A percentile compares a stretch with the other conserved stretches of the same genome.
These are phyloP conservation scores for Hymenochaete sp. DNA, from an alignment of 1,284 basidiomycete genomes.

Conservation along the genomic window DNA sequence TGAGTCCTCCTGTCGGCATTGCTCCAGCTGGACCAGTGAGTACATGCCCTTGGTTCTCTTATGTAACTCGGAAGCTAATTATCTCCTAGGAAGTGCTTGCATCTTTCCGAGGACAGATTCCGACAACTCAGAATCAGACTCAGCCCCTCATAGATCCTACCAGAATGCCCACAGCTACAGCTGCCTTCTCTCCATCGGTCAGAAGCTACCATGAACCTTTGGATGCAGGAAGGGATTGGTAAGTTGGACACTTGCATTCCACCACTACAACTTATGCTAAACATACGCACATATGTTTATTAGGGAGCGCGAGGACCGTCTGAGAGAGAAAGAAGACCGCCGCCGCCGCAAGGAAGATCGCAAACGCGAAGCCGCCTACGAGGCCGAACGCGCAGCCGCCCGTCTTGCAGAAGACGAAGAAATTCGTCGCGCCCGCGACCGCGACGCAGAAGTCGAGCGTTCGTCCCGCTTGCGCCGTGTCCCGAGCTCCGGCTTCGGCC, in stretches of 20 bases:
- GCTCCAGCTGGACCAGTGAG: constrained; percentile 15
- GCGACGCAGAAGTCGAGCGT: constrained; percentile 24
- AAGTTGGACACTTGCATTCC: constrained; percentile 19
- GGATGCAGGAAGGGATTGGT: constrained; percentile 41
- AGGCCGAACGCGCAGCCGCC: constrained; percentile 34
- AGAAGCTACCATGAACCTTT: constrained; percentile 7
- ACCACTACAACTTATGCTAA: constrained; percentile 6
- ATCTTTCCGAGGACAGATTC: constrained; percentile 17
- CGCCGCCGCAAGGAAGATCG: constrained; percentile 28
- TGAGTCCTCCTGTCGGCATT: constrained; percentile 11
- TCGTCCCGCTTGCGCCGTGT: constrained; percentile 22
- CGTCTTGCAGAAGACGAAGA: constrained; percentile 43
- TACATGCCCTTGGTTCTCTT: neutral
- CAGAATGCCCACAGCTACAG: no score
- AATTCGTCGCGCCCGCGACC: constrained; percentile 33
- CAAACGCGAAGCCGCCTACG: constrained; percentile 36
- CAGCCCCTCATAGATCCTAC: neutral
- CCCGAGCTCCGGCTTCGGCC: constrained; percentile 11
- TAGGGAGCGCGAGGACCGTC: neutral
- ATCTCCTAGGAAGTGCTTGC: constrained; percentile 16
- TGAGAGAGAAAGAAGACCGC: constrained; percentile 22
- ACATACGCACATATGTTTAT: no score
- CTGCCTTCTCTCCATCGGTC: neutral
- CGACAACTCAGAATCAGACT: constrained; percentile 1
- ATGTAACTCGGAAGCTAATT: neutral